These are phyloP conservation scores for Zygoascus ofunaensis DNA, from an alignment of 805 yeast genomes.

Conservation along the genomic window DNA sequence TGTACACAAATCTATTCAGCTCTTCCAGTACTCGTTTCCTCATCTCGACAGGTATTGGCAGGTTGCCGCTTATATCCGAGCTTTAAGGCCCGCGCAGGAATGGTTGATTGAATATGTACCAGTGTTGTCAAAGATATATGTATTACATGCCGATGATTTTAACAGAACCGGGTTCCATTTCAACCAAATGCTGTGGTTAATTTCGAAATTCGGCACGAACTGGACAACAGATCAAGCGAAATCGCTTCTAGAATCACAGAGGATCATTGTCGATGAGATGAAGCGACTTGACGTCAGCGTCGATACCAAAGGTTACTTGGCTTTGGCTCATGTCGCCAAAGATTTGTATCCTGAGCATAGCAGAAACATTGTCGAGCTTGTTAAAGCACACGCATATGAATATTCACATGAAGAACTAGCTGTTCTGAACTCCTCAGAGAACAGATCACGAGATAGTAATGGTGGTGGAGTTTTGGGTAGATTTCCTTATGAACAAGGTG, in stretches of 20 bases:
- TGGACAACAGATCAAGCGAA: slow-evolving; percentile 17
- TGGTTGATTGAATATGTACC: slow-evolving; percentile 21
- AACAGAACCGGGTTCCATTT: slow-evolving; percentile 4
- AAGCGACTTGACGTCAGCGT: slow-evolving; percentile 9
- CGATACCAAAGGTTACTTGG: slow-evolving; percentile 25
- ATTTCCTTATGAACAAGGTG: slow-evolving; percentile 16
- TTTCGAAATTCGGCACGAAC: slow-evolving; percentile 21
- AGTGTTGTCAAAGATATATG: slow-evolving; percentile 19
- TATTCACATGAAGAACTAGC: slow-evolving; percentile 14
- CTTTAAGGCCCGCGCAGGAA: slow-evolving; percentile 16
- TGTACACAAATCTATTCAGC: slow-evolving; percentile 19
- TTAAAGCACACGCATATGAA: slow-evolving; percentile 15
- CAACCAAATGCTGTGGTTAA: slow-evolving; percentile 26
- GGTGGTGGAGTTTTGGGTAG: slow-evolving; percentile 7
- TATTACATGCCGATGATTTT: slow-evolving; percentile 7
- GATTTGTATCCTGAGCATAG: slow-evolving; percentile 9
- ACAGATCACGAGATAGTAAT: neutral
- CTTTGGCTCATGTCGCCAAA: slow-evolving; percentile 20
- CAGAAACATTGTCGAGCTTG: slow-evolving; percentile 8
- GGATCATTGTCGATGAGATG: slow-evolving; percentile 17
- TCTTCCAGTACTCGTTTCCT: slow-evolving; percentile 15
- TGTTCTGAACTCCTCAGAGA: slow-evolving; percentile 2
- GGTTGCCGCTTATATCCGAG: slow-evolving; percentile 16
- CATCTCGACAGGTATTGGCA: slow-evolving; percentile 9
- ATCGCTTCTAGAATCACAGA: slow-evolving; percentile 20